These are phyloP conservation scores for Agaricus blazei DNA, from an alignment of 768 basidiomycete species.

Conservation along the genomic window DNA sequence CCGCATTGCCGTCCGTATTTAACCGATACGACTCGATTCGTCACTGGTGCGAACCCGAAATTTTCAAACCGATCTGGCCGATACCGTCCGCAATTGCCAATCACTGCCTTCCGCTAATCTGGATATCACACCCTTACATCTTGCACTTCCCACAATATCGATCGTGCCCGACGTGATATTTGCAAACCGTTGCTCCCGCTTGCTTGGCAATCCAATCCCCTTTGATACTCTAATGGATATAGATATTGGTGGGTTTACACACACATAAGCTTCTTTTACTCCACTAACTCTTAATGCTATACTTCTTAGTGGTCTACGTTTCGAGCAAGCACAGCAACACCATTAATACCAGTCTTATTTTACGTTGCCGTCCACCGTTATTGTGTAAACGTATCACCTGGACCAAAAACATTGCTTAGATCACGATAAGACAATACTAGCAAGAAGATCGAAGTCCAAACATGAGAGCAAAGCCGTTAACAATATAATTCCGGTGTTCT, in stretches of 20 bases:
- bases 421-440: too few species aligned
- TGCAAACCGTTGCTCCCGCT: background rate
- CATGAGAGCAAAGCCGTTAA: too few species aligned
- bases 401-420: background rate
- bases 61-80: too few species aligned
- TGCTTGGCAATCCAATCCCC: background rate
- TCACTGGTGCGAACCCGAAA: background rate
- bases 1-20: background rate
- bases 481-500: too few species aligned
- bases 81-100: background rate
- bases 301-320: slow-evolving; percentile 71
- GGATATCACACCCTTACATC: too few species aligned
- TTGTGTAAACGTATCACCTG: background rate
- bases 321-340: slow-evolving; percentile 81
- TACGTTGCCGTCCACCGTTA: slow-evolving; percentile 8
- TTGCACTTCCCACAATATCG: background rate
- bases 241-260: slow-evolving; percentile 33
- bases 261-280: slow-evolving; percentile 1
- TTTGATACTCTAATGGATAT: background rate
- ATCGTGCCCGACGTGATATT: background rate
- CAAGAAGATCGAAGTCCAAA: too few species aligned
- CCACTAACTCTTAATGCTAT: slow-evolving; percentile 13
- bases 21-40: background rate
- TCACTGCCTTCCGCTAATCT: background rate
- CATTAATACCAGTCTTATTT: slow-evolving; percentile 34